Conservation (phyloP, 2,329 filamentous ascomycete genomes). For the Microdochium bolleyi region DNA sequence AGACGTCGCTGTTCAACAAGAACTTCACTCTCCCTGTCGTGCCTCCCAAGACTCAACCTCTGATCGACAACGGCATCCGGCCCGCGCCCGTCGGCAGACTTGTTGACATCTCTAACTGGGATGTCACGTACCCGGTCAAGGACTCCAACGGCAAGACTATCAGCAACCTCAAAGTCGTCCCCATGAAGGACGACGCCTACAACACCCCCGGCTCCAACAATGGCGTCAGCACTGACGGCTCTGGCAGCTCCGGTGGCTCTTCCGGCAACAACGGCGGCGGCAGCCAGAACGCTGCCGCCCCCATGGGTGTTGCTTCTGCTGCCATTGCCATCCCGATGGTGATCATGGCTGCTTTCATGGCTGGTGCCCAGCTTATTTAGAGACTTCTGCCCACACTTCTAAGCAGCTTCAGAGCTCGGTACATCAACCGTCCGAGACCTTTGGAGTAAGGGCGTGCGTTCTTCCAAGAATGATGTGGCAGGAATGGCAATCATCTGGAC, state of each 20-base stretch:
- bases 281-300: slow-evolving; percentile 1
- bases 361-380: slow-evolving; percentile 3
- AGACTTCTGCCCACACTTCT: neutral
- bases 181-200: slow-evolving; percentile 9
- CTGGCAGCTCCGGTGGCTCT: neutral
- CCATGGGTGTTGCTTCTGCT: neutral
- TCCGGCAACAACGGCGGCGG: slow-evolving; percentile 4
- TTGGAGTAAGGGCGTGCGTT: neutral
- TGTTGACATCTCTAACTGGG: slow-evolving; percentile 58
- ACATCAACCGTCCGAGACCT: neutral
- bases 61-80: slow-evolving; percentile 71
- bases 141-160: slow-evolving; percentile 32
- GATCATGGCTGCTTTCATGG: slow-evolving; percentile 1
- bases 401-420: neutral
- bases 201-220: slow-evolving; percentile 12
- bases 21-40: slow-evolving; percentile 71
- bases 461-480: neutral
- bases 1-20: slow-evolving; percentile 57
- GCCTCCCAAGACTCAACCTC: slow-evolving; percentile 58
- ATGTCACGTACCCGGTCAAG: slow-evolving; percentile 37
- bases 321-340: slow-evolving; percentile 1
- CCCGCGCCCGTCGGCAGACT: slow-evolving; percentile 59
- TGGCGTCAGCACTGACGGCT: neutral
- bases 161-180: slow-evolving; percentile 35
- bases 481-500: neutral